Base-by-base conservation (phyloP, 78 protist species). In the Speleostelium caveatum region DNA sequence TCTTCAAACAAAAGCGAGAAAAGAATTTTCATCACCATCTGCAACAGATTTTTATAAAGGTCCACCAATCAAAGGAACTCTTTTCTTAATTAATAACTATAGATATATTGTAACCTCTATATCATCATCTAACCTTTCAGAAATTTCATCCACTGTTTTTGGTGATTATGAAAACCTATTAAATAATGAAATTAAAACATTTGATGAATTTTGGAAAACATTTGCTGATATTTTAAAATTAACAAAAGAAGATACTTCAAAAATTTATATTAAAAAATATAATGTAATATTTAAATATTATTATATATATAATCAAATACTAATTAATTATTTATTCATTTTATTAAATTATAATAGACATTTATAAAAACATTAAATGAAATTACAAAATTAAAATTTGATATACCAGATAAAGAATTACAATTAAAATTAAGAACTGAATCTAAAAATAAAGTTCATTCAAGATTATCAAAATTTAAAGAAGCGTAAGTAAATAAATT, bases 401-500 rank as follows among this genome's bases (percentile, higher is more conserved):
- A 83, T 33, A 41, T 83, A 41, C 90, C 90, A 22, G 90, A 83
- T 60, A 42, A 58, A 42, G 90, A 83, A 39, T 42, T 83, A 69
- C 63, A 58, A 69, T 19, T 28, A 28, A 67, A 83, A 69, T 58
- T 83, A 69, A 63, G 53, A 69, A 28, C 39, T 0, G 78, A 69
- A 55, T 35, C 78, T 2, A 83, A 83, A 41, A 41, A 55, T 58
- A 83, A 39, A 24, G 36, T 83, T 32, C 12, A 22, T 12, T 69
- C 35, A 42, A 24, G 58, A 5, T 83, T 69, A 41, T 76, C 67
- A 28, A 56, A 42, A 30, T 83, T 69, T 59, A 83, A 83, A 69
- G 90, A 83, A 59, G 16, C 24, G 86, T 75, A 75, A 61, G 73
- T 75, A 45, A 24, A 33, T 10, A 32, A 12, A 32, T 10, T 36